phyloP scores from a whole-genome alignment of 2,329 filamentous ascomycete species.

The Aspergillus amoenus region DNA sequence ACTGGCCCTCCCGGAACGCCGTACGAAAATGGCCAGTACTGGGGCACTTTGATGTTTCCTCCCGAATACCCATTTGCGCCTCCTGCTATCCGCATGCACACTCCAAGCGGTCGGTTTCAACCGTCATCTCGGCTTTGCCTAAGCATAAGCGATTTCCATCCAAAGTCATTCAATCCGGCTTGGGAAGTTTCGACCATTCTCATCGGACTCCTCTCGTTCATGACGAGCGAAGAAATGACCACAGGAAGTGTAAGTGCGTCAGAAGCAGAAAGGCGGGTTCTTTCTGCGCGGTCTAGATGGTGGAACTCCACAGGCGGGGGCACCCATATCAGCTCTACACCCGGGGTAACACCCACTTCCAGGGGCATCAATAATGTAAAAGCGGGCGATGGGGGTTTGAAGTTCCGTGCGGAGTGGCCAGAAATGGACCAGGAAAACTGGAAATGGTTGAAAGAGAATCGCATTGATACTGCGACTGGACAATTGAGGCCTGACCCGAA shows the following conservation, averaged over 20 bases:
- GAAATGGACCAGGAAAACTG: constrained; percentile 87
- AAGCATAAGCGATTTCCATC: constrained; percentile 96
- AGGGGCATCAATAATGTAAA: constrained; percentile 79
- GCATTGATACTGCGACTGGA: constrained; percentile 76
- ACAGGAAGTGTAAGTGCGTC: constrained; percentile 82
- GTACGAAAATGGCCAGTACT: constrained; percentile 94
- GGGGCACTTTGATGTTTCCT: constrained; percentile 94
- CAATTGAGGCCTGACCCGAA: constrained; percentile 57
- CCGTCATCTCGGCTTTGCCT: constrained; percentile 89
- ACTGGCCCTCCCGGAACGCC: constrained; percentile 92
- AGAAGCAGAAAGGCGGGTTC: constrained; percentile 72
- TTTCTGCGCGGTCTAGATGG: constrained; percentile 80
- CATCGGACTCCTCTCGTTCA: constrained; percentile 91
- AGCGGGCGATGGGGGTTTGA: constrained; percentile 85
- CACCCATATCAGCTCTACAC: constrained; percentile 55
- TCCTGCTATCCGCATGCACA: constrained; percentile 98
- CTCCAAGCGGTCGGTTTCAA: constrained; percentile 91
- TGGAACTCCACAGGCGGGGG: constrained; percentile 96
- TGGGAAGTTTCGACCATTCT: constrained; percentile 98
- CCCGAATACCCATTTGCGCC: constrained; percentile 96
- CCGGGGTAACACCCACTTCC: constrained; percentile 52
- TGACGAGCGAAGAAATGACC: constrained; percentile 99
- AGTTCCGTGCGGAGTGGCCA: constrained; percentile 86
- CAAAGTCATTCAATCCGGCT: constrained; percentile 95
- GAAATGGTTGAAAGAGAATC: constrained; percentile 83